Percentiles rank a stretch among this genome's conserved stretches.
Evolutionary conservation across 106 monocot species (phyloP).

Genomic region (Allium cepa): DNA sequence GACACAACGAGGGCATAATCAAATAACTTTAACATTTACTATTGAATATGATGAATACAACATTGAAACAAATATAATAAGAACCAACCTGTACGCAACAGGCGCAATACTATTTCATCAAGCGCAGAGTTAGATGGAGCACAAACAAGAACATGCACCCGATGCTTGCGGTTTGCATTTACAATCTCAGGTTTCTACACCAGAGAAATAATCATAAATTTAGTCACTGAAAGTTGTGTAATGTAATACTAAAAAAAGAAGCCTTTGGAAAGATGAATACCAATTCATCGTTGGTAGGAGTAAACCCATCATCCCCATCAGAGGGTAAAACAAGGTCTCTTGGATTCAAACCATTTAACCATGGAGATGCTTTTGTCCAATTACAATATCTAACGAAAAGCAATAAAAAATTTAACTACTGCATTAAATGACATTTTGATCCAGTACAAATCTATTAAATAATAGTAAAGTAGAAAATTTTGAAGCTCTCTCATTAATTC

Average conservation of each 20-base stretch:
- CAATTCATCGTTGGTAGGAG: slow-evolving; percentile 75
- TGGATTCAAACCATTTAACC: slow-evolving; percentile 68
- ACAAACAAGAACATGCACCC: slow-evolving; percentile 95
- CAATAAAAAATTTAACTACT: too few relatives aligned
- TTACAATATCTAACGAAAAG: slow-evolving; percentile 40
- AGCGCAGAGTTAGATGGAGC: slow-evolving; percentile 99
- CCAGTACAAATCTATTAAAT: too few relatives aligned
- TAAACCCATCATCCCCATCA: slow-evolving; percentile 92
- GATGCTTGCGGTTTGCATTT: slow-evolving; percentile 81
- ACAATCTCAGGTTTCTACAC: slow-evolving; percentile 85
- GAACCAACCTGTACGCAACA: slow-evolving; percentile 61
- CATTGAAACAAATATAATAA: too few relatives aligned
- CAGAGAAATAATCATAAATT: slow-evolving; percentile 7
- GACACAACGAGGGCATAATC: too few relatives aligned
- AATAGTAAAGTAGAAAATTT: too few relatives aligned
- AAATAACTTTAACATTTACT: too few relatives aligned
- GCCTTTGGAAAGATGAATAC: slow-evolving; percentile 27
- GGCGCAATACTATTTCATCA: slow-evolving; percentile 94
- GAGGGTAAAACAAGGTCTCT: slow-evolving; percentile 73
- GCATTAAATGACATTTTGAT: too few relatives aligned
- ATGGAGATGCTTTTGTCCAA: slow-evolving; percentile 89
- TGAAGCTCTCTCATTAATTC: too few relatives aligned
- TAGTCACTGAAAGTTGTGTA: background rate
- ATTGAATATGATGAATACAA: too few relatives aligned
- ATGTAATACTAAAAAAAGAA: slow-evolving; percentile 3